Percentiles rank a stretch among this genome's conserved stretches.
These are phyloP conservation scores for Blastobotrys americana DNA, from an alignment of 805 yeast species.

Conservation along the genomic window DNA sequence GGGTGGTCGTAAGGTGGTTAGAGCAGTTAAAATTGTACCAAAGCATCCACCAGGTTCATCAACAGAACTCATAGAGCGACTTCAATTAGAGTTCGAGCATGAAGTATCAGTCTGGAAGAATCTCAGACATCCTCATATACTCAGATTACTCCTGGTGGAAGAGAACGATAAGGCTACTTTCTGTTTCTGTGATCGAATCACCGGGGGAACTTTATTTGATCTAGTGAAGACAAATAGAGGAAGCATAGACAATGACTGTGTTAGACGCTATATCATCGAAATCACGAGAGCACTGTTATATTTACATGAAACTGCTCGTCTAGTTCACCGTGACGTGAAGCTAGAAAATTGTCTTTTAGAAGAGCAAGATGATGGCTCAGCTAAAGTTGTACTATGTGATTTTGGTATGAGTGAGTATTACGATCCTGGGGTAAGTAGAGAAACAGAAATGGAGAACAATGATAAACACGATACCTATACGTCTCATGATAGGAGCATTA, in stretches of 20 bases:
- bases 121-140: constrained; percentile 55
- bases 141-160: constrained; percentile 54
- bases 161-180: constrained; percentile 58
- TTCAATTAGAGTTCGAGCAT: constrained; percentile 52
- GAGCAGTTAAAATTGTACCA: constrained; percentile 56
- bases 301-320: constrained; percentile 52
- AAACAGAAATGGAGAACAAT: constrained; percentile 6
- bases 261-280: constrained; percentile 42
- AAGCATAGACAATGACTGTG: constrained; percentile 13
- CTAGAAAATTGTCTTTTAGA: constrained; percentile 71
- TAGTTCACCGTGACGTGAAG: constrained; percentile 79
- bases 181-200: constrained; percentile 59
- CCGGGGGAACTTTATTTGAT: constrained; percentile 78
- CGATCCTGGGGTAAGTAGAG: too few species aligned
- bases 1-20: constrained; percentile 24
- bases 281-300: constrained; percentile 53
- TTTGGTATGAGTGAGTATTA: constrained; percentile 68
- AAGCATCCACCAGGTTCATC: constrained; percentile 31
- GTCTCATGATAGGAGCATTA: background rate
- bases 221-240: constrained; percentile 55
- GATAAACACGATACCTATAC: background rate
- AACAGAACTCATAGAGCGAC: constrained; percentile 36
- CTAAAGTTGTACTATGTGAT: constrained; percentile 62
- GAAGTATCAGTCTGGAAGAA: constrained; percentile 74
- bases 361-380: constrained; percentile 26